Base-by-base conservation (phyloP, 345 rosid species). In the Dipteronia sinensis region DNA sequence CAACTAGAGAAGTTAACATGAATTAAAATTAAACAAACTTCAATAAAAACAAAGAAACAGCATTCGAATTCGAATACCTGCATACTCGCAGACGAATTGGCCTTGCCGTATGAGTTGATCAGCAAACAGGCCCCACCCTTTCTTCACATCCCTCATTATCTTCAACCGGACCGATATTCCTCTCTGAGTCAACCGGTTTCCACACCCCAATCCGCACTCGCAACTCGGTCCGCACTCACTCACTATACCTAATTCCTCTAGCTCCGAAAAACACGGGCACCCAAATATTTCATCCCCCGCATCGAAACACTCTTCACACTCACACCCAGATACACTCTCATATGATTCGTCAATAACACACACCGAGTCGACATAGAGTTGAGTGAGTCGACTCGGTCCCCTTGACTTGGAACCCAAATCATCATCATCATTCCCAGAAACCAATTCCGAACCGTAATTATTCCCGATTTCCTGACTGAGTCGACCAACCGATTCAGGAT, bases 61-160 rank as follows among this genome's bases (percentile, higher is more conserved):
- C 49, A 46, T 46, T 42, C 13, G 49, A 10, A 46, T 72, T 7
- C 11, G 34, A 55, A 58, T 81, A 93, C 98, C 98, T 79, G 97
- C 91, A 80, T 94, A 96, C 79, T 96, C 97, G 31, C 98, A 96
- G 29, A 94, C 78, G 76, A 91, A 96, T 34, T 90, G 95, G 44
- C 94, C 93, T 79, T 73, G 78, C 66, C 63, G 78, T 47, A 96
- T 89, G 40, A 72, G n/a, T 81, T 91, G 97, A 85, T 92, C 92
- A 69, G 93, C 87, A 66, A 69, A 83, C 85, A 94, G 90, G 44
- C 93, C 84, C 97, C 98, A 94, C 2, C 99, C 98, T 88, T 94
- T 92, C 71, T 79, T 86, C 73, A 20, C 82, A 55, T 81, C 86
- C 79, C 93, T 81, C 40, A 79, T 95, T 62, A 96, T 83, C 88